phyloP scores from a whole-genome alignment of 768 basidiomycete genomes.

The Pleurotus platypus region DNA sequence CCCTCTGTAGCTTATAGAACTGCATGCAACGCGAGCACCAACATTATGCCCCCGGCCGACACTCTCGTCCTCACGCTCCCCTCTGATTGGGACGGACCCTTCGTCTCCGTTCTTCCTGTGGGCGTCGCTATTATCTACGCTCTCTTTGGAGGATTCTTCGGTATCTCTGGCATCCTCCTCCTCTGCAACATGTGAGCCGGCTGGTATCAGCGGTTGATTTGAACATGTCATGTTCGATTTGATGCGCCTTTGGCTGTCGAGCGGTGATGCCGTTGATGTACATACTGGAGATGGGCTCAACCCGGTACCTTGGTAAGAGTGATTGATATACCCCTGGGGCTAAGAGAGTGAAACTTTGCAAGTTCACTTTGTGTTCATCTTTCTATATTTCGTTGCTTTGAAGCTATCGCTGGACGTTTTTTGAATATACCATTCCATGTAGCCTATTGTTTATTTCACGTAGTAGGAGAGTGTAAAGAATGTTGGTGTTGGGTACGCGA shows the following conservation, averaged over 20 bases:
- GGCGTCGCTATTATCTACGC: slow-evolving; percentile 42
- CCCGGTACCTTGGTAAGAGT: not conserved
- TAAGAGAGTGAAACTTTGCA: not conserved
- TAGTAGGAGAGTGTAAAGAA: no score
- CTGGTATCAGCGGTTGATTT: not conserved
- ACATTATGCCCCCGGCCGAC: slow-evolving; percentile 33
- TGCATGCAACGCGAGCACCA: slow-evolving; percentile 35
- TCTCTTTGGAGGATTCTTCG: slow-evolving; percentile 40
- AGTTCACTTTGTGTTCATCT: no score
- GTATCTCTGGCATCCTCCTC: slow-evolving; percentile 42
- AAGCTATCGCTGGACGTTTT: not conserved
- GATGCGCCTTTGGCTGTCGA: not conserved
- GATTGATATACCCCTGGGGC: not conserved
- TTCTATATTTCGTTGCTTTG: not conserved
- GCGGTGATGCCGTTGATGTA: not conserved
- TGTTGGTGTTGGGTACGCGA: no score
- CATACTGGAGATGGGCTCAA: not conserved
- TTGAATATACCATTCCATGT: not conserved
- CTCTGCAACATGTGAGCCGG: slow-evolving; percentile 47
- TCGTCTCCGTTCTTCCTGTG: slow-evolving; percentile 40
- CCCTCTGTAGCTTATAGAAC: slow-evolving; percentile 45
- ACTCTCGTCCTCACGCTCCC: slow-evolving; percentile 43
- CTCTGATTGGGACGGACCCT: slow-evolving; percentile 55
- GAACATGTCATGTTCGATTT: not conserved
- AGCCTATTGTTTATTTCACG: not conserved